phyloP scores from a whole-genome alignment of 2,329 filamentous ascomycete species.

The Hawksworthiomyces lignivorus region DNA sequence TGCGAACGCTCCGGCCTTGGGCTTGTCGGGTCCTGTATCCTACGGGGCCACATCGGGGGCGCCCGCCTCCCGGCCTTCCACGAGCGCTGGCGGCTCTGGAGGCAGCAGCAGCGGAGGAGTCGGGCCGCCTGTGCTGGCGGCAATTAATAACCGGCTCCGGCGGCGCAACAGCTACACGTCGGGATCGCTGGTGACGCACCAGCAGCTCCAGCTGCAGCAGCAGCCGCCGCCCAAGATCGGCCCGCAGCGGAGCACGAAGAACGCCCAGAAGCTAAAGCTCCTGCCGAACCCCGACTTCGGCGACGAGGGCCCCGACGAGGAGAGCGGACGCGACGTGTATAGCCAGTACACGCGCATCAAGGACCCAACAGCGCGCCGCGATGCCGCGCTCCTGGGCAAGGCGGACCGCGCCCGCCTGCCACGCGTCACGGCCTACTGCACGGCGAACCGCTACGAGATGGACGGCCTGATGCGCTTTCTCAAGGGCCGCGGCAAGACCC shows the following conservation, averaged over 20 bases:
- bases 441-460: conserved; percentile 83
- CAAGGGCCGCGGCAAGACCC: conserved; percentile 71
- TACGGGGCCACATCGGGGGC: conserved; percentile 18
- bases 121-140: conserved; percentile 58
- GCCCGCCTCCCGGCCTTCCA: neutral
- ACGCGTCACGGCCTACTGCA: conserved; percentile 93
- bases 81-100: neutral
- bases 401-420: conserved; percentile 82
- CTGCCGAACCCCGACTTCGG: conserved; percentile 81
- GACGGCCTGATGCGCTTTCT: conserved; percentile 85
- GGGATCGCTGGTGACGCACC: conserved; percentile 10
- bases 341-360: conserved; percentile 97
- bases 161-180: conserved; percentile 73
- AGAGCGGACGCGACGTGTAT: conserved; percentile 91
- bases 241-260: conserved; percentile 90
- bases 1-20: conserved; percentile 27
- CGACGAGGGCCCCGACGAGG: conserved; percentile 71
- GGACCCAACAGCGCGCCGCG: conserved; percentile 83
- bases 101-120: conserved; percentile 20
- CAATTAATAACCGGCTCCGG: conserved; percentile 79
- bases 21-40: conserved; percentile 14
- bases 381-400: conserved; percentile 88
- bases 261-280: conserved; percentile 94
- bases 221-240: conserved; percentile 63
- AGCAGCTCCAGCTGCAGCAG: conserved; percentile 3